Conservation (phyloP, 2,329 filamentous ascomycete species). For the Drechslerella dactyloides region DNA sequence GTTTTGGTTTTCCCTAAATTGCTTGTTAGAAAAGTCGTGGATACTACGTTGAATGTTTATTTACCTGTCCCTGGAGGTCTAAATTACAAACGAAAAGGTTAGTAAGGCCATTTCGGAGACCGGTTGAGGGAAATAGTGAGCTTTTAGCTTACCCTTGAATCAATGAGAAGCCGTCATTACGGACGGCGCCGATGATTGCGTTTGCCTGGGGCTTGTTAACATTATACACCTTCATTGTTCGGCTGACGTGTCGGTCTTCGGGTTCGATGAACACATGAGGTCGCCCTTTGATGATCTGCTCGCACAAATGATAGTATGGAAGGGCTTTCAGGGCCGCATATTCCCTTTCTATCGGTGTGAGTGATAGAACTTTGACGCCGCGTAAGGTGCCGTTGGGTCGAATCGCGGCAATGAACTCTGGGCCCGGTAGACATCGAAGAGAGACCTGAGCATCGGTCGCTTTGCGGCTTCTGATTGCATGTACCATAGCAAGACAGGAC, state of each 20-base stretch:
- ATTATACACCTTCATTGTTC: conserved; percentile 75
- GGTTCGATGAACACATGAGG: conserved; percentile 88
- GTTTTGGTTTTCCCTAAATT: conserved; percentile 87
- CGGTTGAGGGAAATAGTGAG: conserved; percentile 22
- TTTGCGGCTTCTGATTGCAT: conserved; percentile 75
- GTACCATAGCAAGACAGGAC: conserved; percentile 86
- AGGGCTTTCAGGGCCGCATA: conserved; percentile 89
- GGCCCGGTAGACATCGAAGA: conserved; percentile 71
- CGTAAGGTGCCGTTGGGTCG: conserved; percentile 37
- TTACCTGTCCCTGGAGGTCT: conserved; percentile 79
- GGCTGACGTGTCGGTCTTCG: conserved; percentile 72
- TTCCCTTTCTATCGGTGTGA: conserved; percentile 93
- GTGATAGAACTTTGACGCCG: conserved; percentile 56
- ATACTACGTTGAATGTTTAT: not conserved
- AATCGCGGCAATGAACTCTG: conserved; percentile 58
- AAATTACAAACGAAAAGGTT: conserved; percentile 53
- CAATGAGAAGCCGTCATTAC: conserved; percentile 95
- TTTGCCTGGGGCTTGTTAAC: conserved; percentile 89
- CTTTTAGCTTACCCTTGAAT: conserved; percentile 75
- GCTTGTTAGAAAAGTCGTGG: conserved; percentile 8
- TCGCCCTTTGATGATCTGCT: conserved; percentile 86
- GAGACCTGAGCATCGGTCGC: conserved; percentile 81
- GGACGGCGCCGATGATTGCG: conserved; percentile 86
- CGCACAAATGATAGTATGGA: conserved; percentile 93
- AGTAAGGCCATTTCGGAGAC: conserved; percentile 45